Evolutionary conservation across 257 asterid genomes (phyloP).

Genomic region (Knoxia roxburghii): DNA sequence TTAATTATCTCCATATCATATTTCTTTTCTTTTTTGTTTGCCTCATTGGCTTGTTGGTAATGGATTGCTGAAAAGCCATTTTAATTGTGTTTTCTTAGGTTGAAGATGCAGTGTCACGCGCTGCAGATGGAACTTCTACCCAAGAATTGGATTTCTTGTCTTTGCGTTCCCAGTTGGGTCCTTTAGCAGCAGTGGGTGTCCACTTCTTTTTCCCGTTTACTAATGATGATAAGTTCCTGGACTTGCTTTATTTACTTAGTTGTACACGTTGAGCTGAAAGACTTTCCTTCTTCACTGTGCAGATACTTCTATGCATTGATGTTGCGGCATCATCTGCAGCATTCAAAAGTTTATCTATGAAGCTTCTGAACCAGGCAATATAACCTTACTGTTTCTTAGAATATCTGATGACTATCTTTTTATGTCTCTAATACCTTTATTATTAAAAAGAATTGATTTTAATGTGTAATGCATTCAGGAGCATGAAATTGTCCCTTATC

Average conservation of each 20-base stretch:
- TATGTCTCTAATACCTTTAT: background rate
- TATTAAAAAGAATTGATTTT: background rate
- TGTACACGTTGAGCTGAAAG: constrained; percentile 22
- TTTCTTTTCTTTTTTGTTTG: no score
- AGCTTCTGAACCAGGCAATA: constrained; percentile 84
- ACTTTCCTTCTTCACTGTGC: constrained; percentile 24
- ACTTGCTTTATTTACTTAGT: constrained; percentile 23
- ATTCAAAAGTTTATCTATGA: constrained; percentile 59
- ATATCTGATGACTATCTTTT: background rate
- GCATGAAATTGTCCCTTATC: background rate
- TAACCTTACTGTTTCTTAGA: constrained; percentile 18
- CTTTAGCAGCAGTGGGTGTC: constrained; percentile 78
- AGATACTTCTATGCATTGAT: constrained; percentile 91
- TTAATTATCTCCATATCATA: no score
- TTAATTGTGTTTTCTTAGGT: constrained; percentile 41
- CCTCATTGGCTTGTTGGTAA: background rate
- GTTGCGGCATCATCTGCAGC: constrained; percentile 87
- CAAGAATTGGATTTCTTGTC: constrained; percentile 76
- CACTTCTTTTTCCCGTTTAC: constrained; percentile 20
- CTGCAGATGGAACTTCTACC: constrained; percentile 68
- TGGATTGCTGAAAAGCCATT: background rate
- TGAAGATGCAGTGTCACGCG: constrained; percentile 82
- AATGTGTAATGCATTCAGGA: background rate
- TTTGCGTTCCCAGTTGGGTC: constrained; percentile 80
- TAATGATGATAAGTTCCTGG: constrained; percentile 21